Conservation (phyloP, 306 rosid genomes). For the Prunus campanulata region DNA sequence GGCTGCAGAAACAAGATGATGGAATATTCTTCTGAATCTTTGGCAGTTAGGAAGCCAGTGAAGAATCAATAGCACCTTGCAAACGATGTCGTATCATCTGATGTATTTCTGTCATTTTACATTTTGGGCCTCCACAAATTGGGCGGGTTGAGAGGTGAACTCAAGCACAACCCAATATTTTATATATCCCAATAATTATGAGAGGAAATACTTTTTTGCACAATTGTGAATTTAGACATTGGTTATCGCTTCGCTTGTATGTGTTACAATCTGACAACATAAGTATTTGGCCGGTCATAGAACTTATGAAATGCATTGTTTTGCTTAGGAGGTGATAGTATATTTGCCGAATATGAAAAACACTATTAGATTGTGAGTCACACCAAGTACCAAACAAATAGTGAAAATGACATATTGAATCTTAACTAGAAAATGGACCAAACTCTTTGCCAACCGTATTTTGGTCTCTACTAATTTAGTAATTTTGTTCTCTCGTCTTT, state of each 20-base stretch:
- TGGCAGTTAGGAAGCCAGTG: neutral
- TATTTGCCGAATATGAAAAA: neutral
- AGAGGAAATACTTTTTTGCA: too few relatives aligned
- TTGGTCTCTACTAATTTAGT: neutral
- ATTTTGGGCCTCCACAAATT: neutral
- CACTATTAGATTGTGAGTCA: neutral
- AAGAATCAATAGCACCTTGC: neutral
- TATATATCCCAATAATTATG: too few relatives aligned
- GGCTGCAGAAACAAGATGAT: constrained; percentile 10
- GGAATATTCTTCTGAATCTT: constrained; percentile 6
- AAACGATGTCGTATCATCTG: neutral
- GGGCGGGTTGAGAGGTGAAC: neutral
- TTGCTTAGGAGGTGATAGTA: neutral
- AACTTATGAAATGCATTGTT: neutral
- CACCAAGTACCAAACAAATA: neutral
- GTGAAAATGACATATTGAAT: neutral
- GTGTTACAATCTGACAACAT: neutral
- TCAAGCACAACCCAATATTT: neutral
- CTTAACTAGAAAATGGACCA: neutral
- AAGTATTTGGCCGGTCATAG: too few relatives aligned
- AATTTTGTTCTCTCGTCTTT: neutral
- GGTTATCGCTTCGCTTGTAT: too few relatives aligned
- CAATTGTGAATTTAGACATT: too few relatives aligned
- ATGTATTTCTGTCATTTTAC: neutral
- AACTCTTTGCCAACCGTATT: neutral